Base-by-base conservation (phyloP, 768 basidiomycete genomes). In the Holtermanniella nyarrowii region DNA sequence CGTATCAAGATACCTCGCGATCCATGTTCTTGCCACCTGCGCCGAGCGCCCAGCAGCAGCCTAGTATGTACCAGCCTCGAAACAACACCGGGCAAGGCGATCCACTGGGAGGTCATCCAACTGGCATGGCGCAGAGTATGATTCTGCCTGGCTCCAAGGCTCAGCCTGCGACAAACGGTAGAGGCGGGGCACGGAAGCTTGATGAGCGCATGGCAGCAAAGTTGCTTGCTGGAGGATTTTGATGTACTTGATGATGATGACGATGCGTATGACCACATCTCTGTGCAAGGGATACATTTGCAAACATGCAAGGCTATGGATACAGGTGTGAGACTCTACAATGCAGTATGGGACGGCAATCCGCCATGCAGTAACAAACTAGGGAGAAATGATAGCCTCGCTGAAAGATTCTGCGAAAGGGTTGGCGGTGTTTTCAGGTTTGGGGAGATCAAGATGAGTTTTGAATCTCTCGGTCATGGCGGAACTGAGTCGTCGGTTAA, bases 131-230 rank as follows among this genome's bases (percentile, higher is more conserved):
- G 11, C 66, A 68, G 52, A 65, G 63, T 45, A 61, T 68, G 57
- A 52, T 61, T 26, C 40, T 65, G 14, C 66, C 66, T n/a, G 53
- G 49, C 18, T 48, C 48, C n/a, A 4, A 5, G 1, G 42, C 20
- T 3, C 49, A 46, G 5, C 12, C 42, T 14, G 42, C 43, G 25
- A 44, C 24, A 4, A 41, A 39, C 51, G 55, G 61, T 4, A 4
- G 61, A 37, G 26, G 59, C 42, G 55, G 45, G 11, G 49, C 50
- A 7, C 61, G 57, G 46, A 43, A 54, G 31, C 42, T 68, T 48
- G 66, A 68, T 41, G 63, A 65, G 55, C 51, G 66, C 22, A 55
- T 62, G 39, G 66, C 66, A 18, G 66, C 66, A 5, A 68, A 62
- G 49, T 42, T 68, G 56, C 56, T 68, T n/a, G 63, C 66, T 14